Base-by-base conservation (phyloP, 73 alveolate genomes). In the Paramecium biaurelia region DNA sequence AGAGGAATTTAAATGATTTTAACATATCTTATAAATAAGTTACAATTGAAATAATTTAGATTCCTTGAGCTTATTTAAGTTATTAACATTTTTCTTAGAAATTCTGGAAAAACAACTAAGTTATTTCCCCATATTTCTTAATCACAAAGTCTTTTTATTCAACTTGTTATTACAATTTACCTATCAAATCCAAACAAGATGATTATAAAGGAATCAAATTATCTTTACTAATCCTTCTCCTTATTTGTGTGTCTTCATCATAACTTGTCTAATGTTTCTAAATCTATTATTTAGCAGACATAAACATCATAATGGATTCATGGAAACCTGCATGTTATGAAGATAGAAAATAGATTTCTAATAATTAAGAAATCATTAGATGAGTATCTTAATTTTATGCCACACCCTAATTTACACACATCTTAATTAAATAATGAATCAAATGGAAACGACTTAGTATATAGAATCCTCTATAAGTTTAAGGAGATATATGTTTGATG, bases 301-400 rank as follows among this genome's bases (percentile, higher is more conserved):
- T 47, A 79, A 57, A 43, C 90, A 79, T 79, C 90, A 79, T 79
- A 42, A 79, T 79, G 20, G 70, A 79, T 47, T 79, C 90, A 79
- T 79, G 90, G 43, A 79, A 79, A 38, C 90, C 90, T 1, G 90
- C 90, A 79, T 79, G 90, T 43, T 79, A 79, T 43, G 90, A 79
- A 5, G 63, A 30, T 24, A 79, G 15, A 20, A 79, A 79, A 23
- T 43, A 79, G 45, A 79, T 79, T 47, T 79, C 90, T 12, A 79
- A 47, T 15, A 79, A 42, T 79, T 41, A 79, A n/a, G 45, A 32
- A 23, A 79, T 47, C 56, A 79, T 30, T 10, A 47, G 15, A 79
- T 79, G 74, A 43, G n/a, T 43, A 47, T 79, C 90, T 43, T 79
- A 45, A 79, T 42, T 79, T 43, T 38, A 45, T 26, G 53, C 56